These are phyloP conservation scores for Fagus crenata DNA, from an alignment of 306 rosid species.

Conservation along the genomic window DNA sequence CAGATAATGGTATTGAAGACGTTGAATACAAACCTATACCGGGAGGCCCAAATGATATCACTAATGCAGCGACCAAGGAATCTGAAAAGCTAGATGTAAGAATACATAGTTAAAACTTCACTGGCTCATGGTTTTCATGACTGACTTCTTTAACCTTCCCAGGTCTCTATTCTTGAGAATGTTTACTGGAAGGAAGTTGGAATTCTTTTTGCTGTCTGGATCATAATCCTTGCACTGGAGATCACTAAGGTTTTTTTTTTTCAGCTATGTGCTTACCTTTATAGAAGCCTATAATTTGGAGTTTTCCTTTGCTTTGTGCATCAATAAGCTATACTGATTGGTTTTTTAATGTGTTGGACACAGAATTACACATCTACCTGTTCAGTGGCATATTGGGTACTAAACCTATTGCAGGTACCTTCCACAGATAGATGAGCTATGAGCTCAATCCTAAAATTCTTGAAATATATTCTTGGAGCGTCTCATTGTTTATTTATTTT, in stretches of 20 bases:
- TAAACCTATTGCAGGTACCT: slow-evolving; percentile 59
- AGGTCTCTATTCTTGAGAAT: slow-evolving; percentile 66
- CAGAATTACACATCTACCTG: slow-evolving; percentile 57
- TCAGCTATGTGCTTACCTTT: slow-evolving; percentile 9
- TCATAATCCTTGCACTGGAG: slow-evolving; percentile 69
- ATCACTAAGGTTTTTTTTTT: slow-evolving; percentile 59
- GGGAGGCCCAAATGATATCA: slow-evolving; percentile 44
- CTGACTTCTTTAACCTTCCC: slow-evolving; percentile 41
- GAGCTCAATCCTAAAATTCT: neutral
- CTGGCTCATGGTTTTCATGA: neutral
- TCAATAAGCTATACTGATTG: neutral
- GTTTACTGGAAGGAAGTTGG: slow-evolving; percentile 85
- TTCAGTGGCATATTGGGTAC: slow-evolving; percentile 51
- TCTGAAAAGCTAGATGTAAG: slow-evolving; percentile 38
- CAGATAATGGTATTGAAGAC: slow-evolving; percentile 49
- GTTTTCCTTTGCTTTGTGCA: slow-evolving; percentile 9
- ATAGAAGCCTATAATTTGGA: neutral
- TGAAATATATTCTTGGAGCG: neutral
- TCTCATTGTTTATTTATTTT: neutral
- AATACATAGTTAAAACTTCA: neutral
- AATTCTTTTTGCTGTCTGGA: slow-evolving; percentile 80
- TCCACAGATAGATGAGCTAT: neutral
- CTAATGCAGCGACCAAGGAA: slow-evolving; percentile 23
- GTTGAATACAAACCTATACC: slow-evolving; percentile 67
- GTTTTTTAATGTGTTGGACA: slow-evolving; percentile 5